Percentiles rank a stretch among this genome's conserved stretches.
phyloP scores from a whole-genome alignment of 1,284 basidiomycete genomes.

The Ceratobasidium sp. region DNA sequence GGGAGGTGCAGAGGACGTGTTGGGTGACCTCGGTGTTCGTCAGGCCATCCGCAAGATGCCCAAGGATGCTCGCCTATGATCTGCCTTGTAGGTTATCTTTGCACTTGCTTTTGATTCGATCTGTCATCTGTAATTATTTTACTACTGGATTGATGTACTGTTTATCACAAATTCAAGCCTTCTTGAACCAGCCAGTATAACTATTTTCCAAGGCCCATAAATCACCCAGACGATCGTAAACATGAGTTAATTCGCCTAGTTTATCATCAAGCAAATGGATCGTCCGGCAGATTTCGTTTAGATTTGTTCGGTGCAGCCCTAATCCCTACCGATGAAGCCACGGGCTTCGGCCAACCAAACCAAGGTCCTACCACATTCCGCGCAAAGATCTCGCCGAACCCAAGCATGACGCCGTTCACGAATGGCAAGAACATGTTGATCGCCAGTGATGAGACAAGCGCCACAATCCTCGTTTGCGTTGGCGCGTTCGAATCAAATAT shows the following conservation, averaged over 20 bases:
- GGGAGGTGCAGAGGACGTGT: slow-evolving; percentile 78
- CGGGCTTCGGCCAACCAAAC: slow-evolving; percentile 57
- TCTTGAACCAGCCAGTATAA: slow-evolving; percentile 22
- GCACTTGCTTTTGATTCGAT: slow-evolving; percentile 17
- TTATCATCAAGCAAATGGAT: slow-evolving; percentile 15
- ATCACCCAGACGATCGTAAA: background rate
- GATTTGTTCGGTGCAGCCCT: slow-evolving; percentile 9
- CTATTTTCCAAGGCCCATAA: background rate
- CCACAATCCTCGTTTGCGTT: slow-evolving; percentile 73
- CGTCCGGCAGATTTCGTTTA: slow-evolving; percentile 5
- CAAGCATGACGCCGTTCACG: slow-evolving; percentile 97
- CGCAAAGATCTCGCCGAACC: slow-evolving; percentile 97
- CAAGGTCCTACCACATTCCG: slow-evolving; percentile 84
- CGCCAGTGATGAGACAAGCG: slow-evolving; percentile 84
- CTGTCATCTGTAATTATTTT: slow-evolving; percentile 31
- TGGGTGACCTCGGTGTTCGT: slow-evolving; percentile 77
- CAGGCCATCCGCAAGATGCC: slow-evolving; percentile 77
- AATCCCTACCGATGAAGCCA: slow-evolving; percentile 41
- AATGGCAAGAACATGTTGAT: slow-evolving; percentile 96
- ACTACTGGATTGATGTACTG: slow-evolving; percentile 40
- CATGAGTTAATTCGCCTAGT: background rate
- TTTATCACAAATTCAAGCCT: slow-evolving; percentile 31
- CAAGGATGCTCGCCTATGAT: slow-evolving; percentile 52
- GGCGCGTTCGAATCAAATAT: slow-evolving; percentile 80
- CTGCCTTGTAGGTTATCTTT: background rate